These are phyloP conservation scores for Pythium utonaiense DNA, from an alignment of 352 stramenopile species.

Conservation along the genomic window DNA sequence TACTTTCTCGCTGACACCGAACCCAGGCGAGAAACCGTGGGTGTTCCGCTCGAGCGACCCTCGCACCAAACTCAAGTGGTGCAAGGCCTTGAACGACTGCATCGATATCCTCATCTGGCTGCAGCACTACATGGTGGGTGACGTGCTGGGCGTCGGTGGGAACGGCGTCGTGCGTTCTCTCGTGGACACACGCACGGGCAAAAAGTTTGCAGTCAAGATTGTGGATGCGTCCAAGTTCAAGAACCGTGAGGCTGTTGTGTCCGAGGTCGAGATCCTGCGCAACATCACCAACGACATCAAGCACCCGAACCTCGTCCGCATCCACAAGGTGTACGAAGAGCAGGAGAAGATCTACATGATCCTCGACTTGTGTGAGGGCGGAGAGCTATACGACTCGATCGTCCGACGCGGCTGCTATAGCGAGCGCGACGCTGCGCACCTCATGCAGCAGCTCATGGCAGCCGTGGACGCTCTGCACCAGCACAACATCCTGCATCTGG, in stretches of 20 bases:
- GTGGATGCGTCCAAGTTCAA: constrained; percentile 76
- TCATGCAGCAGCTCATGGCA: constrained; percentile 65
- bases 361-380: constrained; percentile 63
- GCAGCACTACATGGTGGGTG: constrained; percentile 61
- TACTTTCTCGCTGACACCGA: constrained; percentile 53
- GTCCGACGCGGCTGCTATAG: constrained; percentile 63
- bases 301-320: constrained; percentile 71
- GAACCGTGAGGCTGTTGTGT: constrained; percentile 61
- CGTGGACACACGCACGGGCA: constrained; percentile 50
- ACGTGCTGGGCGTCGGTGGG: constrained; percentile 64
- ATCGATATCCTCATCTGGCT: constrained; percentile 79
- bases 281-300: constrained; percentile 81
- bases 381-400: constrained; percentile 76
- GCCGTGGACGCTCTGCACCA: constrained; percentile 60
- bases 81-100: constrained; percentile 59
- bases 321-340: constrained; percentile 83
- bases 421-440: constrained; percentile 53
- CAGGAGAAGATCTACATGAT: constrained; percentile 80
- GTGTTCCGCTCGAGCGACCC: constrained; percentile 49
- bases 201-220: constrained; percentile 70
- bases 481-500: constrained; percentile 77
- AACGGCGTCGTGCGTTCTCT: constrained; percentile 70
- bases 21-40: constrained; percentile 53
- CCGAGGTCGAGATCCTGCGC: constrained; percentile 76
- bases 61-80: constrained; percentile 56